Percentiles rank a stretch among this genome's conserved stretches.
Evolutionary conservation across 1,139 yeast species (phyloP).

Genomic region (Candida sanyaensis): DNA sequence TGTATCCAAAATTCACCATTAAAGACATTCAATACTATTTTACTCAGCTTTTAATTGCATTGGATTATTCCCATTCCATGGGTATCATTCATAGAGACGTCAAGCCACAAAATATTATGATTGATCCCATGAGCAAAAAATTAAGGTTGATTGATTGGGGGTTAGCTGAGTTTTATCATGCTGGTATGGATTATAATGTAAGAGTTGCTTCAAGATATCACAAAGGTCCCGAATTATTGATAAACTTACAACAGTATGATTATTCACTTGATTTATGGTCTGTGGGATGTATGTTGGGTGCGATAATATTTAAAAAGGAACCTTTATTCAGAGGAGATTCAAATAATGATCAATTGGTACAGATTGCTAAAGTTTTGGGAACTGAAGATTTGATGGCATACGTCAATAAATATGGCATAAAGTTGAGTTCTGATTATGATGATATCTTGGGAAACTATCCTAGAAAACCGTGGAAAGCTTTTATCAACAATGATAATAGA

Average conservation of each 20-base stretch:
- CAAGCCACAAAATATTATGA: constrained; percentile 84
- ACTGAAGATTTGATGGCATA: constrained; percentile 66
- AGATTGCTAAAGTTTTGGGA: constrained; percentile 75
- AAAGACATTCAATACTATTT: constrained; percentile 70
- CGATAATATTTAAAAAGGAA: constrained; percentile 72
- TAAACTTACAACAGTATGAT: constrained; percentile 74
- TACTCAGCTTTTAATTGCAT: constrained; percentile 66
- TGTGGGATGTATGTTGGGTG: constrained; percentile 79
- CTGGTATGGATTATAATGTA: constrained; percentile 77
- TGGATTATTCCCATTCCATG: constrained; percentile 79
- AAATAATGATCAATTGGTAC: constrained; percentile 77
- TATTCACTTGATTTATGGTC: constrained; percentile 82
- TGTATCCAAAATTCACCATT: constrained; percentile 66
- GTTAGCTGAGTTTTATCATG: constrained; percentile 77
- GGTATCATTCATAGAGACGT: constrained; percentile 86
- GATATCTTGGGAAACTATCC: constrained; percentile 65
- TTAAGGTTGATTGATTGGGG: constrained; percentile 84
- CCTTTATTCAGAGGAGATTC: constrained; percentile 81
- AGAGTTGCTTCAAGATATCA: constrained; percentile 81
- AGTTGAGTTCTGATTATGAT: constrained; percentile 66
- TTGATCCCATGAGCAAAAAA: constrained; percentile 64
- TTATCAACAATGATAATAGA: constrained; percentile 52
- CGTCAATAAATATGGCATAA: constrained; percentile 60
- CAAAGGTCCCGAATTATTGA: constrained; percentile 78
- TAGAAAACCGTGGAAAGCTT: constrained; percentile 67